phyloP scores from a whole-genome alignment of 208 protist species.

The Leishmania tarentolae region DNA sequence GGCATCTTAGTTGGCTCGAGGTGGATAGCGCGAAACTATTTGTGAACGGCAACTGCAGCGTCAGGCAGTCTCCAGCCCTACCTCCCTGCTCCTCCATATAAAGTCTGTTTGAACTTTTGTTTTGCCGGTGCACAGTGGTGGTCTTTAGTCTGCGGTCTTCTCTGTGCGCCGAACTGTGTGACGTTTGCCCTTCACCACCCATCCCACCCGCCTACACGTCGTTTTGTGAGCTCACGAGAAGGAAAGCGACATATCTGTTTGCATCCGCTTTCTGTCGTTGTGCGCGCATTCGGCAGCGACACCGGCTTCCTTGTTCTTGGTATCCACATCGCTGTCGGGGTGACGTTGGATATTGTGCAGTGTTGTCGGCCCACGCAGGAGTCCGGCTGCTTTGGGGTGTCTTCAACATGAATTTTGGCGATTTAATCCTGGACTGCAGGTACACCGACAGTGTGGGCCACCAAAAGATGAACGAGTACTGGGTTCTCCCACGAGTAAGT shows the following conservation, averaged over 20 bases:
- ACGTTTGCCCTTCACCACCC: background rate
- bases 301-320: background rate
- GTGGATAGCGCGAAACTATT: background rate
- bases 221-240: background rate
- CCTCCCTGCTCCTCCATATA: background rate
- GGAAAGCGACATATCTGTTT: background rate
- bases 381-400: background rate
- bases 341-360: background rate
- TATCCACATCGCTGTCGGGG: background rate
- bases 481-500: constrained; percentile 4
- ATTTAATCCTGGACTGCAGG: constrained; percentile 8
- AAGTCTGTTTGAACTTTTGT: background rate
- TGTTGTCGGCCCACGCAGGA: background rate
- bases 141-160: background rate
- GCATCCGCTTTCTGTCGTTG: background rate
- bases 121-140: background rate
- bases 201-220: too few relatives aligned
- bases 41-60: background rate
- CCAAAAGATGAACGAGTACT: constrained; percentile 27
- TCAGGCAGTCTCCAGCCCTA: background rate
- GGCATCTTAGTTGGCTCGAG: background rate
- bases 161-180: background rate
- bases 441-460: constrained; percentile 9
- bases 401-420: background rate
- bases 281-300: background rate